Conservation (phyloP, 371 early-diverging fungal species). For the Nosema muscidifuracis region DNA sequence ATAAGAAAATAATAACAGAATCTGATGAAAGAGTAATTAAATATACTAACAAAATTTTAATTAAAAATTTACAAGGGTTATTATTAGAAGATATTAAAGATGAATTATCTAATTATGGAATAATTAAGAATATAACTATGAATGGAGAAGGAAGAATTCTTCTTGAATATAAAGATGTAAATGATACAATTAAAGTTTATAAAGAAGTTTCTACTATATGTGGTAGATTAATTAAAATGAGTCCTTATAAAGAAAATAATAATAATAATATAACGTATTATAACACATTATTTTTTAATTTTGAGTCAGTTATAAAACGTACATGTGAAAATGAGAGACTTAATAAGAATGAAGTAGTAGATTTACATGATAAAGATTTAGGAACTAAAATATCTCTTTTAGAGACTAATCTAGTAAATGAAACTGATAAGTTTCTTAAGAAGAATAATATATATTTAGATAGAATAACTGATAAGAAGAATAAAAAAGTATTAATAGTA, state of each 20-base stretch:
- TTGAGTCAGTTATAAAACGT: constrained; percentile 58
- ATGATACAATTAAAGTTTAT: constrained; percentile 45
- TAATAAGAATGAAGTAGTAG: constrained; percentile 47
- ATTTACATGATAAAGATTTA: constrained; percentile 57
- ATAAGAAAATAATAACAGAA: constrained; percentile 19
- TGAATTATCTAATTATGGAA: neutral
- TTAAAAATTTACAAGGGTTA: constrained; percentile 33
- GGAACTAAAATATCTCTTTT: constrained; percentile 57
- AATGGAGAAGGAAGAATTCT: constrained; percentile 24
- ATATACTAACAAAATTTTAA: constrained; percentile 46
- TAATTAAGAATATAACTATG: too few species aligned
- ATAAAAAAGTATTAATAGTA: constrained; percentile 47
- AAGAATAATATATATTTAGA: constrained; percentile 51
- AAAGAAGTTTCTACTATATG: constrained; percentile 31
- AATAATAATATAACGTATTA: constrained; percentile 39
- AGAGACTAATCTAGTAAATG: constrained; percentile 61
- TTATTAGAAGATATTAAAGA: constrained; percentile 14
- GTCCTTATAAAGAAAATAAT: constrained; percentile 40
- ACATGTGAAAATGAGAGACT: constrained; percentile 51
- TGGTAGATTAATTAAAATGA: constrained; percentile 44
- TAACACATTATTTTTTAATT: constrained; percentile 62
- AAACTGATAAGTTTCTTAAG: constrained; percentile 59
- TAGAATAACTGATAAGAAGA: constrained; percentile 2
- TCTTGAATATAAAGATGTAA: constrained; percentile 46
- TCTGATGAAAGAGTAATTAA: constrained; percentile 42